Evolutionary conservation across 225 moss, liverwort and hornwort genomes (phyloP).

Genomic region (Pleurozium schreberi): DNA sequence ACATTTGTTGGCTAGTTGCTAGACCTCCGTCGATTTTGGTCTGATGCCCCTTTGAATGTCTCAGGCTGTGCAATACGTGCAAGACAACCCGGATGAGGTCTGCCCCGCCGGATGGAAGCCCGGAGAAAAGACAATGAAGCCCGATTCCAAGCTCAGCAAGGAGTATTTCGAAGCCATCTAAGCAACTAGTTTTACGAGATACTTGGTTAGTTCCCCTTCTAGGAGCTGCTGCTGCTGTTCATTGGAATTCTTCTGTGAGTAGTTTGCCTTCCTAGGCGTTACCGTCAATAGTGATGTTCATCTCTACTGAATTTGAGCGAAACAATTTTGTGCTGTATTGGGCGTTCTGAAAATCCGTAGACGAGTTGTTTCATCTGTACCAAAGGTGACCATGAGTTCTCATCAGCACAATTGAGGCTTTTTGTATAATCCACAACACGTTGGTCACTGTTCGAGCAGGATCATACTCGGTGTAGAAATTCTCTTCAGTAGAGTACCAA

Average conservation of each 20-base stretch:
- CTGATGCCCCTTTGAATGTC: not conserved
- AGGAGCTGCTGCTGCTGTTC: constrained; percentile 5
- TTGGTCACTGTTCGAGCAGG: not conserved
- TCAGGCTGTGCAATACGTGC: constrained; percentile 95
- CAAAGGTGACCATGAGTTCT: constrained; percentile 3
- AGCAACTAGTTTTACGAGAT: not conserved
- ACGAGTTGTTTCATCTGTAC: constrained; percentile 9
- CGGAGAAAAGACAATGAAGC: constrained; percentile 98
- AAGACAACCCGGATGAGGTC: constrained; percentile 96
- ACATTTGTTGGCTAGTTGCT: not conserved
- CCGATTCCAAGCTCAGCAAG: constrained; percentile 91
- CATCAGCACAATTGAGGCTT: constrained; percentile 2
- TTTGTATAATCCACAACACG: not conserved
- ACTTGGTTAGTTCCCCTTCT: not conserved
- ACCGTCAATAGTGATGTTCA: not conserved
- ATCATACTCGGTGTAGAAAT: not conserved
- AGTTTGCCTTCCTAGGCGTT: not conserved
- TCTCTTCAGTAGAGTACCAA: not conserved
- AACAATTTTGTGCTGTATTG: constrained; percentile 24
- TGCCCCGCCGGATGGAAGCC: constrained; percentile 99
- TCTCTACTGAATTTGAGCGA: constrained; percentile 3
- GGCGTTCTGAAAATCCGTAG: constrained; percentile 1
- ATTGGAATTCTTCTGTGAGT: not conserved
- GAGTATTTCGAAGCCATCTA: constrained; percentile 79
- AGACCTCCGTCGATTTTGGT: not conserved